Evolutionary conservation across 257 asterid species (phyloP).

Genomic region (Lavandula angustifolia): DNA sequence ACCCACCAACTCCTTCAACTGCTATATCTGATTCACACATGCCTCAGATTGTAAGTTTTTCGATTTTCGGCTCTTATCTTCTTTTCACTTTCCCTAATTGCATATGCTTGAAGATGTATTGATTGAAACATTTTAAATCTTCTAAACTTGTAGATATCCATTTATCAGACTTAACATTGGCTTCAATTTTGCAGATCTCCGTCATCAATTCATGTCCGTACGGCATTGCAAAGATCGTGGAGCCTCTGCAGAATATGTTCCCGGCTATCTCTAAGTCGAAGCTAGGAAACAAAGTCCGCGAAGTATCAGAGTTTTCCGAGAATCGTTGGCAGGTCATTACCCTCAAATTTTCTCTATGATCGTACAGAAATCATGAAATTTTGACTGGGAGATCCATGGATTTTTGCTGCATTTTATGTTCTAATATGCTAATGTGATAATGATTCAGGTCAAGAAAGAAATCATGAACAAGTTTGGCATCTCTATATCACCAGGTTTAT

Average conservation of each 20-base stretch:
- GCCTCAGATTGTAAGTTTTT: constrained; percentile 64
- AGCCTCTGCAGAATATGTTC: constrained; percentile 51
- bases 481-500: constrained; percentile 60
- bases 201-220: constrained; percentile 57
- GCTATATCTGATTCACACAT: constrained; percentile 59
- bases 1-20: constrained; percentile 36
- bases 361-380: no score
- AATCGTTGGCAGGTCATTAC: constrained; percentile 77
- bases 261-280: constrained; percentile 56
- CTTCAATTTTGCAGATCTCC: constrained; percentile 43
- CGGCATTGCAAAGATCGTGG: constrained; percentile 57
- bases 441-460: constrained; percentile 74
- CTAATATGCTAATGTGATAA: constrained; percentile 8
- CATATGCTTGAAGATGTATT: not conserved
- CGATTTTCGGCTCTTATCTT: not conserved
- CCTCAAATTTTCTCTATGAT: not conserved
- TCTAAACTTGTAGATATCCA: not conserved
- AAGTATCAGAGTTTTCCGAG: constrained; percentile 63
- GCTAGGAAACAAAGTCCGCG: constrained; percentile 66
- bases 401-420: not conserved
- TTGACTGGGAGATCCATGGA: not conserved
- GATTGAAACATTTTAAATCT: no score
- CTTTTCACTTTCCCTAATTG: not conserved
- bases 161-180: not conserved
- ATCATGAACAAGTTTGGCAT: constrained; percentile 56